phyloP scores from a whole-genome alignment of 441 rosid genomes.

The Monsonia emarginata region DNA sequence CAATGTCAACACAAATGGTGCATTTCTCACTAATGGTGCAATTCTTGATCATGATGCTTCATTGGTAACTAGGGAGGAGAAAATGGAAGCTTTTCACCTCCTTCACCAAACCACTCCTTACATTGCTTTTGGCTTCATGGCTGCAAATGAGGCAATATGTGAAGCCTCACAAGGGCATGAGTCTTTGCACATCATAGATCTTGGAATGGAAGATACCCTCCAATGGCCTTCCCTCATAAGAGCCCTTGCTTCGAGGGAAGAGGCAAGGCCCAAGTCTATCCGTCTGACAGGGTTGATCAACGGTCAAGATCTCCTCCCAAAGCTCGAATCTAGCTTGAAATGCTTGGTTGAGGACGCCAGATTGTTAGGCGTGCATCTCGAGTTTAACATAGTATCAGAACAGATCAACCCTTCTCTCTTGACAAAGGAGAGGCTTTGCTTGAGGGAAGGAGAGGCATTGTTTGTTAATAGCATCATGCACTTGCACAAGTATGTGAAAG shows the following conservation, averaged over 20 bases:
- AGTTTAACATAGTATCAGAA: conserved; percentile 27
- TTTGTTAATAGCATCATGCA: conserved; percentile 46
- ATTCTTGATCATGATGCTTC: conserved; percentile 18
- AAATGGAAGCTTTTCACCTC: conserved; percentile 50
- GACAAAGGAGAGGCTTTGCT: conserved; percentile 35
- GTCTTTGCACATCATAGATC: conserved; percentile 39
- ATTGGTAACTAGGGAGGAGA: conserved; percentile 30
- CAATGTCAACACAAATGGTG: conserved; percentile 34
- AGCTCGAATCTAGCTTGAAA: conserved; percentile 32
- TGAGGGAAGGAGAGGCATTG: conserved; percentile 43
- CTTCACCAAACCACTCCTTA: conserved; percentile 53
- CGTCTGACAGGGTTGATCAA: conserved; percentile 36
- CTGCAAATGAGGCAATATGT: conserved; percentile 58
- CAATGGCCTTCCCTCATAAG: conserved; percentile 58
- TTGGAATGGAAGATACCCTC: conserved; percentile 49
- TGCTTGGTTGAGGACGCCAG: conserved; percentile 31
- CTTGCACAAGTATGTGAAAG: conserved; percentile 52
- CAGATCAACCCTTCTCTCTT: conserved; percentile 26
- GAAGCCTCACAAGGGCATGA: conserved; percentile 43
- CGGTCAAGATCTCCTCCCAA: conserved; percentile 13
- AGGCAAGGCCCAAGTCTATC: conserved; percentile 36
- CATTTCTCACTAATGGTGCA: conserved; percentile 19
- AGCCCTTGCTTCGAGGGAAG: conserved; percentile 42
- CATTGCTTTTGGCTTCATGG: conserved; percentile 53
- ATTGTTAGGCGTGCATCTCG: conserved; percentile 30